Conservation (phyloP, 164 flowering plant species). For the Amborella trichopoda region DNA sequence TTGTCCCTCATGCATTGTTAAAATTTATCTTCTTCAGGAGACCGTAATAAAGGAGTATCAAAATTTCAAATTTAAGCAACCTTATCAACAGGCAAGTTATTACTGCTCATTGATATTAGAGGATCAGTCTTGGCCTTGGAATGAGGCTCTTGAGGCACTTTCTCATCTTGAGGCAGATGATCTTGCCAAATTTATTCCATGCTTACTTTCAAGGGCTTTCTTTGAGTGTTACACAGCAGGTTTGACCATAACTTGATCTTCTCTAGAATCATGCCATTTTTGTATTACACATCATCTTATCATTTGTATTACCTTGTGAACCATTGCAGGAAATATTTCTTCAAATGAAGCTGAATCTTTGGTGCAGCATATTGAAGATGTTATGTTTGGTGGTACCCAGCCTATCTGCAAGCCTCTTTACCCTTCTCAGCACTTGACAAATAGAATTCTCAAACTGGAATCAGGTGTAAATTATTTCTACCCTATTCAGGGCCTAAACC, state of each 20-base stretch:
- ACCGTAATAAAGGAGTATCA: conserved; percentile 57
- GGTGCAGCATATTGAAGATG: conserved; percentile 58
- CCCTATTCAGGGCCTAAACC: conserved; percentile 53
- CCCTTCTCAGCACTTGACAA: conserved; percentile 72
- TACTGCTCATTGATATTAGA: conserved; percentile 64
- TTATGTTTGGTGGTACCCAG: conserved; percentile 47
- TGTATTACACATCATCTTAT: background rate
- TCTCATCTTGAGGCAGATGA: conserved; percentile 53
- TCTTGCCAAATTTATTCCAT: conserved; percentile 50
- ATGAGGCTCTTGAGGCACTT: conserved; percentile 66
- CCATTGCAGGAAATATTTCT: conserved; percentile 57
- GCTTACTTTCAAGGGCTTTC: conserved; percentile 70
- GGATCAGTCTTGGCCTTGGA: conserved; percentile 79
- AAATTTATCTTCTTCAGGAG: no score
- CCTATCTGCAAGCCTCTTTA: conserved; percentile 52
- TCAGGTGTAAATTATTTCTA: conserved; percentile 44
- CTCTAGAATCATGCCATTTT: no score
- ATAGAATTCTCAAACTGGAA: conserved; percentile 70
- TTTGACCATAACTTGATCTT: no score
- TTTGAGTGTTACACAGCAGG: conserved; percentile 83
- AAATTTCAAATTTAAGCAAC: conserved; percentile 86
- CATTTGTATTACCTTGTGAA: conserved; percentile 1
- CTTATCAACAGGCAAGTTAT: conserved; percentile 81
- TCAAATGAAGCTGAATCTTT: conserved; percentile 65
- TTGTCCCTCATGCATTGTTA: no score